These are phyloP conservation scores for Aspergillus heteromorphus DNA, from an alignment of 495 filamentous ascomycete genomes.

Conservation along the genomic window DNA sequence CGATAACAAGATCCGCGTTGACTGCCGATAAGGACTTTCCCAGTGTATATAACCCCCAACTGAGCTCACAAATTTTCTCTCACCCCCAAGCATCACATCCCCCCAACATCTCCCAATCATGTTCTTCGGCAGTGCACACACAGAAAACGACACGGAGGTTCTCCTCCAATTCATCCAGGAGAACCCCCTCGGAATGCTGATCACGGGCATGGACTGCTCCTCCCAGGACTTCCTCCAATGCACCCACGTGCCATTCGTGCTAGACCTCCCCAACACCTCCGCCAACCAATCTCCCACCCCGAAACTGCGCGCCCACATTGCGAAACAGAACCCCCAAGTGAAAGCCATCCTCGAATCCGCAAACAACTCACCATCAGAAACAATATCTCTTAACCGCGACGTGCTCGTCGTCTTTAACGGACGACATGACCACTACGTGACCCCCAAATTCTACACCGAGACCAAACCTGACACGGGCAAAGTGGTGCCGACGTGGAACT, in stretches of 20 bases:
- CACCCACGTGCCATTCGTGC: constrained; percentile 36
- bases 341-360: constrained; percentile 46
- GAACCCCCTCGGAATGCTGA: constrained; percentile 51
- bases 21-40: too few relatives aligned
- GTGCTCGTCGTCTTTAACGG: constrained; percentile 49
- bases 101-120: too few relatives aligned
- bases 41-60: too few relatives aligned
- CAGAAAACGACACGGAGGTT: background rate
- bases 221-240: constrained; percentile 14
- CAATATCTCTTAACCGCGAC: constrained; percentile 16
- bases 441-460: constrained; percentile 54
- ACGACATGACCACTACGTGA: constrained; percentile 49
- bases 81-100: background rate
- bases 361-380: constrained; percentile 12
- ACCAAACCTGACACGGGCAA: constrained; percentile 52
- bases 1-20: too few relatives aligned
- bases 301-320: constrained; percentile 47
- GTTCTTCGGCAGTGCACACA: constrained; percentile 3
- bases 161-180: constrained; percentile 34
- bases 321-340: constrained; percentile 48
- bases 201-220: constrained; percentile 40
- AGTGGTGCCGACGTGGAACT: constrained; percentile 60
- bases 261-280: constrained; percentile 46
- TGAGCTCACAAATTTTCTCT: too few relatives aligned
- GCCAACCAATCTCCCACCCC: constrained; percentile 27